Evolutionary conservation across 208 protist species (phyloP).

Genomic region (Sergeia podlipaevii): DNA sequence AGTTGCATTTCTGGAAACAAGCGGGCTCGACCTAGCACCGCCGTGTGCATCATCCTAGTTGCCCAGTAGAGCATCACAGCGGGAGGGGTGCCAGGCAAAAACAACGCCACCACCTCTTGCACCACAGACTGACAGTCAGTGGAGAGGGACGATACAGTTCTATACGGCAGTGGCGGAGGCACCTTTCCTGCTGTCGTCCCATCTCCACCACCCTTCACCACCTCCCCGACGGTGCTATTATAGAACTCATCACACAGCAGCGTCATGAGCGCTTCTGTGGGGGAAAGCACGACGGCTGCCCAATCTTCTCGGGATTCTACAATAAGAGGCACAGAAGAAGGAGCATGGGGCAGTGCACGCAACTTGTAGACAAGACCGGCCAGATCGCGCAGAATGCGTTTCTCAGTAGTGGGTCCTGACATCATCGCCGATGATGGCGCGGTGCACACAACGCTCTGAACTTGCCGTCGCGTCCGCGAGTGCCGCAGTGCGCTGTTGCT

Average conservation of each 20-base stretch:
- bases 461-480: conserved; percentile 2
- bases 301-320: conserved; percentile 13
- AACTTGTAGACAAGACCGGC: no score
- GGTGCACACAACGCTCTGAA: neutral
- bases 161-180: no score
- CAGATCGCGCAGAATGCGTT: conserved; percentile 12
- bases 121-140: conserved; percentile 18
- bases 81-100: conserved; percentile 39
- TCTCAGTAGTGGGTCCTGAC: no score
- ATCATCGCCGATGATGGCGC: conserved; percentile 10
- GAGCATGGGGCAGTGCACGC: conserved; percentile 7
- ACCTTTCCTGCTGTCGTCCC: neutral
- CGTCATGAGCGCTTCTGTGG: conserved; percentile 38
- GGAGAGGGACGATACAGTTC: no score
- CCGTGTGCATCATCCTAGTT: conserved; percentile 36
- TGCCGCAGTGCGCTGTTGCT: neutral
- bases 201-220: neutral
- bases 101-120: conserved; percentile 42
- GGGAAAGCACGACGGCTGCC: conserved; percentile 26
- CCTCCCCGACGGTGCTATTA: neutral
- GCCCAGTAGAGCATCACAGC: conserved; percentile 51
- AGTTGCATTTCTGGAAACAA: no score
- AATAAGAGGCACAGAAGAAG: conserved; percentile 11
- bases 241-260: conserved; percentile 46
- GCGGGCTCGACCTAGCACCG: no score